These are phyloP conservation scores for Paramecium caudatum DNA, from an alignment of 73 alveolate genomes.

Conservation along the genomic window DNA sequence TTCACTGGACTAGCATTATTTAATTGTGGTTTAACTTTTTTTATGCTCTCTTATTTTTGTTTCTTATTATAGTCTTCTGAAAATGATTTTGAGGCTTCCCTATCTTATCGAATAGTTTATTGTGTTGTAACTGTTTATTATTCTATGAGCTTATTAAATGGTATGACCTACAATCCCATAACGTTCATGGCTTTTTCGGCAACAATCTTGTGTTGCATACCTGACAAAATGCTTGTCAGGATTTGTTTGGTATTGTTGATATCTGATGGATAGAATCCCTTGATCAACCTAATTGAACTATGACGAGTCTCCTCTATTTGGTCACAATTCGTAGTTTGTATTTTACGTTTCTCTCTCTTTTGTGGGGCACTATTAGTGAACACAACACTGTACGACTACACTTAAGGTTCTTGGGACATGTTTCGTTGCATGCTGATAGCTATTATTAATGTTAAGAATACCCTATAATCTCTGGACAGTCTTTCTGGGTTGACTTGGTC, in stretches of 20 bases:
- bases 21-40: neutral
- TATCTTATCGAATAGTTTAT: neutral
- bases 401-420: slow-evolving; percentile 16
- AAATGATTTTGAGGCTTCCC: slow-evolving; percentile 58
- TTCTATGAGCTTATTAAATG: slow-evolving; percentile 29
- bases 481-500: slow-evolving; percentile 21
- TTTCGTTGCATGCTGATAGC: slow-evolving; percentile 15
- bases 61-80: neutral
- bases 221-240: slow-evolving; percentile 1
- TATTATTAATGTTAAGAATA: neutral
- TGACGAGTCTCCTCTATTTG: neutral
- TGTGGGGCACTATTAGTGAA: slow-evolving; percentile 44
- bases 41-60: neutral
- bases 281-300: neutral
- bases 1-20: slow-evolving; percentile 34
- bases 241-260: slow-evolving; percentile 25
- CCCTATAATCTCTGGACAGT: neutral
- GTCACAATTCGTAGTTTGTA: slow-evolving; percentile 26
- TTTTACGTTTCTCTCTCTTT: slow-evolving; percentile 19
- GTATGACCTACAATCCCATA: slow-evolving; percentile 2
- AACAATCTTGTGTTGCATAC: slow-evolving; percentile 37
- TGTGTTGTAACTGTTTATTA: neutral
- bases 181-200: slow-evolving; percentile 21
- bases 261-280: slow-evolving; percentile 34
- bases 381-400: neutral